These are phyloP conservation scores for Aspergillus quadricinctus DNA, from an alignment of 2,329 filamentous ascomycete species.

Conservation along the genomic window DNA sequence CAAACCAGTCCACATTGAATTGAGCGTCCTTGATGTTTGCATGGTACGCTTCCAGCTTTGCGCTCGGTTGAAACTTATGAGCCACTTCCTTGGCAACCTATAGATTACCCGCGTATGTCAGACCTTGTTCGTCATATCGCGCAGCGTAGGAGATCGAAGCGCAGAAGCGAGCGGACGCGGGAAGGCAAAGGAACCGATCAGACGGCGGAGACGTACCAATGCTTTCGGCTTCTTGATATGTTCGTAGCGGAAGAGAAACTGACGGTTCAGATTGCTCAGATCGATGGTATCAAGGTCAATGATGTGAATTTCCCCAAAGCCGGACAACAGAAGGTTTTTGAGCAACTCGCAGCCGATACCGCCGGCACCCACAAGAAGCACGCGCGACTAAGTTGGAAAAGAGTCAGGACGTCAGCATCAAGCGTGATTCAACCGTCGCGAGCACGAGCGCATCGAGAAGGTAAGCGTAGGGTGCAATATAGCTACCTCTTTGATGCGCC, in stretches of 20 bases:
- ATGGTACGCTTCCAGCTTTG: slow-evolving; percentile 83
- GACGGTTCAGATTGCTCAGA: slow-evolving; percentile 92
- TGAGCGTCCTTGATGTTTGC: slow-evolving; percentile 88
- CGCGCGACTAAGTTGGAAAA: slow-evolving; percentile 60
- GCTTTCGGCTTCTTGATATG: slow-evolving; percentile 98
- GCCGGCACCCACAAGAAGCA: slow-evolving; percentile 92
- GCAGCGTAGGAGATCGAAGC: neutral
- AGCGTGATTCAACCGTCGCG: neutral
- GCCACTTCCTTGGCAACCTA: slow-evolving; percentile 91
- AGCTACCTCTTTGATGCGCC: slow-evolving; percentile 38
- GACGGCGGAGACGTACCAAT: slow-evolving; percentile 54
- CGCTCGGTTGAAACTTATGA: slow-evolving; percentile 80
- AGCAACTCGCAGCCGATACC: slow-evolving; percentile 97
- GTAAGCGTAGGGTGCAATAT: neutral
- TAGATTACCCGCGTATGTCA: slow-evolving; percentile 10
- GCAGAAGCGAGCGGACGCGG: slow-evolving; percentile 4
- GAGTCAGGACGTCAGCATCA: slow-evolving; percentile 6
- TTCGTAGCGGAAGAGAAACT: slow-evolving; percentile 93
- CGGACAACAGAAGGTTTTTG: slow-evolving; percentile 89
- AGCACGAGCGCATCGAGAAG: neutral
- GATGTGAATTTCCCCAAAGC: slow-evolving; percentile 89
- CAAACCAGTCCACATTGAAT: slow-evolving; percentile 88
- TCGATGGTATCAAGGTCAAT: slow-evolving; percentile 99
- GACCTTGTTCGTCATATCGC: slow-evolving; percentile 3
- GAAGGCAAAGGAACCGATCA: neutral